Conservation (phyloP, 305 asterid genomes). For the Plantago coronopus region DNA sequence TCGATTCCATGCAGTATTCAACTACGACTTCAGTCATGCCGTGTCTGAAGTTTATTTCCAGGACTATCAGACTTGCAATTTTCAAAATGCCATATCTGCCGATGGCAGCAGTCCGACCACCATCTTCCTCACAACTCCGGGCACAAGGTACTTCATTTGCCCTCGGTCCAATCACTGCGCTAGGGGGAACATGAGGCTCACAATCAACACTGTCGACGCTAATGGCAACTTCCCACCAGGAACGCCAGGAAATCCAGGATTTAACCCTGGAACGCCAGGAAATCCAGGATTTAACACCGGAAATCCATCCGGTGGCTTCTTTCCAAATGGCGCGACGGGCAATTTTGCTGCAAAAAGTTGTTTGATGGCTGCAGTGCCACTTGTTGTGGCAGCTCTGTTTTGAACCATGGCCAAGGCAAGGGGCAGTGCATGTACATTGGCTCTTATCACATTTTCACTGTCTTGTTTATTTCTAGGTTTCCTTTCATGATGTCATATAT, state of each 20-base stretch:
- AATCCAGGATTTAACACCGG: constrained; percentile 19
- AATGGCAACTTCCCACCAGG: constrained; percentile 14
- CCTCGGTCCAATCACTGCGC: constrained; percentile 34
- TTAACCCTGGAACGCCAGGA: constrained; percentile 17
- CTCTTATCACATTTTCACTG: constrained; percentile 1
- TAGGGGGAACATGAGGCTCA: constrained; percentile 34
- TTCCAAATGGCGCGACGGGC: constrained; percentile 21
- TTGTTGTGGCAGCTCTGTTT: constrained; percentile 27
- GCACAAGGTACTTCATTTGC: constrained; percentile 37
- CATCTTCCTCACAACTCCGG: constrained; percentile 19
- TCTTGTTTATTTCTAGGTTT: not conserved
- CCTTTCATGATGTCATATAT: no score
- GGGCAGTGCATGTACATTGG: constrained; percentile 40
- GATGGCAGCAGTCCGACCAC: constrained; percentile 31
- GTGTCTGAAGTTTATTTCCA: constrained; percentile 30
- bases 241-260: constrained; percentile 21
- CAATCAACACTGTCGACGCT: constrained; percentile 25
- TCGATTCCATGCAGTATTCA: constrained; percentile 27
- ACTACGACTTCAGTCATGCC: constrained; percentile 24
- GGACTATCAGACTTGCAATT: constrained; percentile 32
- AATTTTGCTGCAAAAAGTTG: constrained; percentile 24
- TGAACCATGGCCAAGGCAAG: constrained; percentile 41
- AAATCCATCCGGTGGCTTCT: no score
- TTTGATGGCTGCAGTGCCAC: constrained; percentile 19
- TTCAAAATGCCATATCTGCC: constrained; percentile 18